Base-by-base conservation (phyloP, 305 asterid species). In the Fraxinus greggii region DNA sequence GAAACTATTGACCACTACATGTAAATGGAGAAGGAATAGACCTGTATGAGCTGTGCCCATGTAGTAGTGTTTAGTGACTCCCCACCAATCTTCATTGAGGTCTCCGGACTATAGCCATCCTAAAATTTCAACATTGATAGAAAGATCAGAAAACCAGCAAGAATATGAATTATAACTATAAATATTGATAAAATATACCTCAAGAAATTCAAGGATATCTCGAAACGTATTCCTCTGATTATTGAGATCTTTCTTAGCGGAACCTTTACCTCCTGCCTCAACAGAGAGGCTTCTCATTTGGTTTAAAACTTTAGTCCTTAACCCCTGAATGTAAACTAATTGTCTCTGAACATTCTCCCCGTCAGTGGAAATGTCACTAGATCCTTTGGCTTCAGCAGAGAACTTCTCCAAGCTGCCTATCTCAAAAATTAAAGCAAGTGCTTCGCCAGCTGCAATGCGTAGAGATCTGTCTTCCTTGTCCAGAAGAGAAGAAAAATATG, bases 241-340 rank as follows among this genome's bases (percentile, higher is more conserved):
- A 82, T 87, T 93, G 74, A 96, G 99, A 89, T 94, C 98, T 88
- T 96, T 96, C 93, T 94, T 94, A 29, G 92, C 92, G 77, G 98
- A 80, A 63, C 99, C 98, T 89, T 92, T 94, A 77, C 98, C 99
- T 24, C 92, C 97, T 29, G 99, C 98, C 91, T 96, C 99, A 9
- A 89, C 83, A 17, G 99, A 85, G 48, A 96, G 98, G 54, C 40
- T 83, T 80, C 87, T 91, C 61, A 94, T 97, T 86, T 93, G 98
- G 83, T 89, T 92, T 70, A 91, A 84, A 40, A 96, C 86, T 87
- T 94, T 96, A 84, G 84, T 81, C 86, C 86, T 92, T 67, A 94
- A 85, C 19, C 99, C 99, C 79, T 89, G 94, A 17, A 92, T 84
- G 78, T 90, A 86, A 81, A 87, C 86, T 74, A 83, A 76, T 86